These are phyloP conservation scores for Blepharisma japonicum DNA, from an alignment of 73 alveolate species.

Conservation along the genomic window DNA sequence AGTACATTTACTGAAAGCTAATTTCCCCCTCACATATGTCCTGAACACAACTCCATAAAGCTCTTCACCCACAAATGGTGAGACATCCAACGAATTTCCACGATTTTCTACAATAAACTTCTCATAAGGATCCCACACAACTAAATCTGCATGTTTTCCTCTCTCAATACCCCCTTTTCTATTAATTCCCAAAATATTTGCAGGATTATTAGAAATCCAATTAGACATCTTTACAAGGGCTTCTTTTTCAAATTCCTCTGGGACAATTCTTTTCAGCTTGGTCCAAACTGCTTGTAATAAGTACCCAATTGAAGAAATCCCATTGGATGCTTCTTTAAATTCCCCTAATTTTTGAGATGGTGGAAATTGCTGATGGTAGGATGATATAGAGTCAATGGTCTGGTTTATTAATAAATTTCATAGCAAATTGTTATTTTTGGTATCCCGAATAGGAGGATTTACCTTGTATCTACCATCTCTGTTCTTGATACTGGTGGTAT, in stretches of 20 bases:
- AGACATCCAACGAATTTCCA: neutral
- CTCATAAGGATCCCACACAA: slow-evolving; percentile 28
- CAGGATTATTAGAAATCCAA: slow-evolving; percentile 14
- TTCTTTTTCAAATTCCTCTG: neutral
- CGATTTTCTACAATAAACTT: neutral
- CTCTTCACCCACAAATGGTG: slow-evolving; percentile 24
- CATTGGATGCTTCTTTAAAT: slow-evolving; percentile 19
- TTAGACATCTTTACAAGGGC: neutral
- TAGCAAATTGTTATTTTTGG: neutral
- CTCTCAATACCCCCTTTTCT: neutral
- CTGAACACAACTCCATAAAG: slow-evolving; percentile 20
- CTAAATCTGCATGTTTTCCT: slow-evolving; percentile 25
- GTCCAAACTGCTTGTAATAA: slow-evolving; percentile 17
- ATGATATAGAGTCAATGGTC: neutral
- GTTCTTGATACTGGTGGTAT: neutral
- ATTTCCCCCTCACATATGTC: slow-evolving; percentile 5
- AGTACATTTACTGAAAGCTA: neutral
- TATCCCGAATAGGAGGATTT: slow-evolving; percentile 30
- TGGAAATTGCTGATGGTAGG: slow-evolving; percentile 25
- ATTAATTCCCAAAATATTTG: slow-evolving; percentile 8
- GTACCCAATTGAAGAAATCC: slow-evolving; percentile 14
- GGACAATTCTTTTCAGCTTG: neutral
- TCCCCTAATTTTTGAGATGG: slow-evolving; percentile 1
- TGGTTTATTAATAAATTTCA: neutral
- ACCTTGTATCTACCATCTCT: slow-evolving; percentile 25